A percentile compares a stretch with the other conserved stretches of the same genome.
These are phyloP conservation scores for Aspergillus clavatus DNA, from an alignment of 2,329 filamentous ascomycete species.

Conservation along the genomic window DNA sequence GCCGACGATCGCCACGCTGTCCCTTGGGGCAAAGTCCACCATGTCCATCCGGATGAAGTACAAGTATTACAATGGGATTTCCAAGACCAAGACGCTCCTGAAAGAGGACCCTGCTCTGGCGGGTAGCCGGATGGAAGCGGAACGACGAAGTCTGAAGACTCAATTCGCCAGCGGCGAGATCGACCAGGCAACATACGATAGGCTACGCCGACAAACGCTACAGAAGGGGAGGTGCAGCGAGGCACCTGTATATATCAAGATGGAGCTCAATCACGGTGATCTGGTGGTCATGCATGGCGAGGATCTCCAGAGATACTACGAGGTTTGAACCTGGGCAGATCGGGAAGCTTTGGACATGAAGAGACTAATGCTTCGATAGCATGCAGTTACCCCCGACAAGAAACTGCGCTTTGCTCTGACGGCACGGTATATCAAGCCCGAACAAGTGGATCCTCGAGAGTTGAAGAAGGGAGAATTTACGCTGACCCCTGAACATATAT, in stretches of 20 bases:
- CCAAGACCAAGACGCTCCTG: slow-evolving; percentile 15
- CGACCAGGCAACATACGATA: slow-evolving; percentile 17
- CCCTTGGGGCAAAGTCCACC: slow-evolving; percentile 48
- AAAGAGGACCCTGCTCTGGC: slow-evolving; percentile 29
- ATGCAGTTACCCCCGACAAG: slow-evolving; percentile 27
- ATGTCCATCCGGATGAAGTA: slow-evolving; percentile 55
- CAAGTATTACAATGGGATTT: slow-evolving; percentile 40
- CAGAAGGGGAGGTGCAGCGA: slow-evolving; percentile 23
- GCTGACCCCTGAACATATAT: slow-evolving; percentile 22
- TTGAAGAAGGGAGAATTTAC: slow-evolving; percentile 26
- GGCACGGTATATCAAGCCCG: slow-evolving; percentile 30
- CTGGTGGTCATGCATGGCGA: slow-evolving; percentile 55
- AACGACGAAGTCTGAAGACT: slow-evolving; percentile 22
- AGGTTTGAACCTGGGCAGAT: slow-evolving; percentile 29
- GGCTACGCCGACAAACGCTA: slow-evolving; percentile 20
- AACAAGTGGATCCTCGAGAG: slow-evolving; percentile 18
- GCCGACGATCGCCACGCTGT: slow-evolving; percentile 52
- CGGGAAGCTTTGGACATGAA: not conserved
- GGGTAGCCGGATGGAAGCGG: slow-evolving; percentile 24
- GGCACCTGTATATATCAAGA: slow-evolving; percentile 33
- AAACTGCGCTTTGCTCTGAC: slow-evolving; percentile 35
- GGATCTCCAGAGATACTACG: slow-evolving; percentile 51
- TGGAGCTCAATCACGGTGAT: slow-evolving; percentile 53
- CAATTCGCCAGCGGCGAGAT: slow-evolving; percentile 18
- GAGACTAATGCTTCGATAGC: slow-evolving; percentile 16